Evolutionary conservation across 1,284 basidiomycete genomes (phyloP).

Genomic region (Ceratobasidium sp.): DNA sequence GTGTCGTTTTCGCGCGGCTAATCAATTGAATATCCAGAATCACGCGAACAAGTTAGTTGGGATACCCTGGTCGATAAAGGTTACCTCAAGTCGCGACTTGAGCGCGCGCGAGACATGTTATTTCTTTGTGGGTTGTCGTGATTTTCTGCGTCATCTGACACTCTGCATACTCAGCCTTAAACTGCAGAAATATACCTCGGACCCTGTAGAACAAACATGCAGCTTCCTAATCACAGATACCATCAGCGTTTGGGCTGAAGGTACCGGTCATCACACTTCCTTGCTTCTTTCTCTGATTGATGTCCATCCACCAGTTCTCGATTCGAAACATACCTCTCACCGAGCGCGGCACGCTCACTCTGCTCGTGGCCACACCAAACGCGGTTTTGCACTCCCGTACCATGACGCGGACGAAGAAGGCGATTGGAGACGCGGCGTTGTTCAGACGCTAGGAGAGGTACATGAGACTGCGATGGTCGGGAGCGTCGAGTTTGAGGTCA

Average conservation of each 20-base stretch:
- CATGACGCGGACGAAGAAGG: conserved; percentile 42
- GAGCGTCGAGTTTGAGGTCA: conserved; percentile 32
- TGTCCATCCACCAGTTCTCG: conserved; percentile 32
- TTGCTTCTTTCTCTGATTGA: too few relatives aligned
- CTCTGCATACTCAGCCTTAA: too few relatives aligned
- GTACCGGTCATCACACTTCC: neutral
- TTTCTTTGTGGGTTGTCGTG: conserved; percentile 24
- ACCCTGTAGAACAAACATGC: neutral
- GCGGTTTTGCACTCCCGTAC: conserved; percentile 36
- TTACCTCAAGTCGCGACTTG: neutral
- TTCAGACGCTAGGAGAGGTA: conserved; percentile 18
- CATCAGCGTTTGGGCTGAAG: conserved; percentile 37
- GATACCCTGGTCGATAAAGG: conserved; percentile 37
- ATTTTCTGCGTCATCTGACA: neutral
- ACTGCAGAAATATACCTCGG: conserved; percentile 30
- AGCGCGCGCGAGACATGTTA: conserved; percentile 23
- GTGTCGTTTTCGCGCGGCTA: too few relatives aligned
- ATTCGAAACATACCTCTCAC: conserved; percentile 39
- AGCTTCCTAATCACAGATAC: conserved; percentile 40
- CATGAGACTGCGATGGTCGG: conserved; percentile 21
- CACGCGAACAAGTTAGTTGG: conserved; percentile 14
- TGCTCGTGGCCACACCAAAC: conserved; percentile 7
- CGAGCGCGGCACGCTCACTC: conserved; percentile 38
- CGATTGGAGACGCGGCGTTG: conserved; percentile 40
- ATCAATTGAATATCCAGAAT: neutral